Evolutionary conservation across 2,329 filamentous ascomycete species (phyloP).

Genomic region (Aspergillus ibericus): DNA sequence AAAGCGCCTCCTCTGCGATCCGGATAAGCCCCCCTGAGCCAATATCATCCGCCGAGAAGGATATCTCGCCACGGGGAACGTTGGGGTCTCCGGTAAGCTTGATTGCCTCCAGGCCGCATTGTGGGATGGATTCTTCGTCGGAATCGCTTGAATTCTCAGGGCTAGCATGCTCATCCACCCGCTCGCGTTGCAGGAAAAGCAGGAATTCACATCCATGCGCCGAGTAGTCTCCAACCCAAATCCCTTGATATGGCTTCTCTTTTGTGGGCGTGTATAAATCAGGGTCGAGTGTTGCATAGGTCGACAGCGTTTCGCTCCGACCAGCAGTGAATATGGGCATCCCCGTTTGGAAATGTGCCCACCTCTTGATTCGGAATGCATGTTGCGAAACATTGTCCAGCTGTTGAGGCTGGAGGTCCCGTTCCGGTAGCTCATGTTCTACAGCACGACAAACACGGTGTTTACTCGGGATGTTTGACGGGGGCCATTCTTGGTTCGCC

Average conservation of each 20-base stretch:
- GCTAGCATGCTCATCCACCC: constrained; percentile 40
- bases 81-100: constrained; percentile 93
- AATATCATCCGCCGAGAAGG: constrained; percentile 78
- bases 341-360: constrained; percentile 65
- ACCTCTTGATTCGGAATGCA: constrained; percentile 72
- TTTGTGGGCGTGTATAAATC: constrained; percentile 75
- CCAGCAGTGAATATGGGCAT: constrained; percentile 38
- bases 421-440: constrained; percentile 45
- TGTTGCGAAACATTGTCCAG: constrained; percentile 65
- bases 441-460: constrained; percentile 57
- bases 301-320: constrained; percentile 53
- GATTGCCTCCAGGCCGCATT: constrained; percentile 74
- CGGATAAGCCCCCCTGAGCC: constrained; percentile 64
- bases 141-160: constrained; percentile 39
- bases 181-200: constrained; percentile 72
- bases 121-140: constrained; percentile 53
- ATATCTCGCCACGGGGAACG: constrained; percentile 80
- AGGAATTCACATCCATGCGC: constrained; percentile 88
- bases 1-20: constrained; percentile 64
- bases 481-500: constrained; percentile 70
- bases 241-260: constrained; percentile 80
- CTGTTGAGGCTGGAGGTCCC: constrained; percentile 51
- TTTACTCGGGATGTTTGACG: constrained; percentile 64
- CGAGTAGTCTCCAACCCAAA: constrained; percentile 90
- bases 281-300: constrained; percentile 72